Conservation (phyloP, 2,329 filamentous ascomycete species). For the Diaporthe australafricana region DNA sequence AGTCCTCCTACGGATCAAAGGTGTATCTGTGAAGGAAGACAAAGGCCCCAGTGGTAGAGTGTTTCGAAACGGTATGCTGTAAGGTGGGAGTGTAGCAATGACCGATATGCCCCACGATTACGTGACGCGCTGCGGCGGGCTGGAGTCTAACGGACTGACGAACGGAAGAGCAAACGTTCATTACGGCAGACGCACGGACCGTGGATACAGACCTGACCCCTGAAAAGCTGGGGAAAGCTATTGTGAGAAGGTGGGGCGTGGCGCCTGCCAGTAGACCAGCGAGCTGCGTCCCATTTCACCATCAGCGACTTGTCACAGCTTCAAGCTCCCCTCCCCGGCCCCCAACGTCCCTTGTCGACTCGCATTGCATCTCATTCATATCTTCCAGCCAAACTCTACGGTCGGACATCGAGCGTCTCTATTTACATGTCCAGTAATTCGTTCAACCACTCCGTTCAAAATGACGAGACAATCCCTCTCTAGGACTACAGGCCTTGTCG, state of each 20-base stretch:
- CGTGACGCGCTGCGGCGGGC: not conserved
- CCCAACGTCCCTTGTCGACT: not conserved
- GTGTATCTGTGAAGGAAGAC: not conserved
- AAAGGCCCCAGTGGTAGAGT: not conserved
- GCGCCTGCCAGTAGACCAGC: not conserved
- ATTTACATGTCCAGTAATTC: not conserved
- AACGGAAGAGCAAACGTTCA: constrained; percentile 7
- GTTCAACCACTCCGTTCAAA: not conserved
- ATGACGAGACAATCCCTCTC: constrained; percentile 36
- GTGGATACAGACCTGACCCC: not conserved
- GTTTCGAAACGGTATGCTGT: not conserved
- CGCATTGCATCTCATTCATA: not conserved
- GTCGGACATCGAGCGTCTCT: not conserved
- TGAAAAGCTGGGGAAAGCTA: constrained; percentile 38
- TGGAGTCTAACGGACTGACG: not conserved
- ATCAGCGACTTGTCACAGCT: constrained; percentile 9
- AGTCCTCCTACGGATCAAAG: not conserved
- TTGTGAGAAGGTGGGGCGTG: constrained; percentile 14
- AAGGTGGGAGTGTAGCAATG: not conserved
- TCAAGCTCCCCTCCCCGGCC: not conserved
- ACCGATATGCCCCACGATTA: constrained; percentile 17
- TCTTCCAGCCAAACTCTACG: not conserved
- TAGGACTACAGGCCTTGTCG: constrained; percentile 27
- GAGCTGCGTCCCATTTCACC: not conserved
- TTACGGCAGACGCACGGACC: constrained; percentile 17